Percentiles rank a stretch among this genome's conserved stretches.
Conservation (phyloP, 495 filamentous ascomycete genomes). For the Penicillium goetzii region DNA sequence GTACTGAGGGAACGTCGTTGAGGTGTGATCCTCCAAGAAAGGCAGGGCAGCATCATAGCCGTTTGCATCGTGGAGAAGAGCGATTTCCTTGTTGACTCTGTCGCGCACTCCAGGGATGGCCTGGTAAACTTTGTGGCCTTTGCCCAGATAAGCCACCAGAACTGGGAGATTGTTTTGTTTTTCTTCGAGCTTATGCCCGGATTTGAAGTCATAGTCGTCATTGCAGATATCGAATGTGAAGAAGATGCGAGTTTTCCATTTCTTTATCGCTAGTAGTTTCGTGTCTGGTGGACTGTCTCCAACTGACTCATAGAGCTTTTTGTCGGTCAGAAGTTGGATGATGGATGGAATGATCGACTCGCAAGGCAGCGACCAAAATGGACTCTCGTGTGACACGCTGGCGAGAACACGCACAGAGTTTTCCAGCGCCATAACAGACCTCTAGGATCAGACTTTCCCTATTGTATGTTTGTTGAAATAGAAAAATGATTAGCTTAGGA, state of each 20-base stretch:
- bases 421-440: conserved; percentile 2
- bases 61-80: conserved; percentile 10
- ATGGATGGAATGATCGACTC: background rate
- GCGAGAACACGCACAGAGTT: conserved; percentile 4
- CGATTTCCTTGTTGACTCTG: conserved; percentile 9
- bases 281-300: conserved; percentile 1
- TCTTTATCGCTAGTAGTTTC: conserved; percentile 11
- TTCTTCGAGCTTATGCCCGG: background rate
- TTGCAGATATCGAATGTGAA: conserved; percentile 14
- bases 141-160: conserved; percentile 1
- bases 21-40: conserved; percentile 11
- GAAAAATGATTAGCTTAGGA: no score
- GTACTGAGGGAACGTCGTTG: background rate
- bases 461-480: no score
- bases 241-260: background rate
- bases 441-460: no score
- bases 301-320: background rate
- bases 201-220: background rate
- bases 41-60: conserved; percentile 3
- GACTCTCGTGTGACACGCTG: conserved; percentile 7
- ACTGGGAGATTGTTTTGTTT: conserved; percentile 10
- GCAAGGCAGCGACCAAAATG: background rate
- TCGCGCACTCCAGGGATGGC: background rate
- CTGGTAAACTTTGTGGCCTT: background rate
- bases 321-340: conserved; percentile 4